phyloP scores from a whole-genome alignment of 371 early-diverging fungal genomes.

The Neoconidiobolus thromboides region DNA sequence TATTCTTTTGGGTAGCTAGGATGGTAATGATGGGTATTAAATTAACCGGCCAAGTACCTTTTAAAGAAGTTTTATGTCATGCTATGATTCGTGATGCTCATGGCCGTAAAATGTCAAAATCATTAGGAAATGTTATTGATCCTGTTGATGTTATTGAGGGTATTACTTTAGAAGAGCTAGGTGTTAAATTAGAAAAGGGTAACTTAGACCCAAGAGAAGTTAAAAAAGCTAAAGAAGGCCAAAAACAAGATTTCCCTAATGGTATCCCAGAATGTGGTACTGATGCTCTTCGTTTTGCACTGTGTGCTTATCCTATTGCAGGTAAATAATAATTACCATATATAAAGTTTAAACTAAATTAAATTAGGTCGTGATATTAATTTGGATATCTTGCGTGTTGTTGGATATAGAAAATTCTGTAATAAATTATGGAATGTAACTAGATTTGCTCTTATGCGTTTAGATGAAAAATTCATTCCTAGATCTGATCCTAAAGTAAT shows the following conservation, averaged over 20 bases:
- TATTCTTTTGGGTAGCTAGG: constrained; percentile 99
- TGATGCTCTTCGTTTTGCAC: constrained; percentile 96
- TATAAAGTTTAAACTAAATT: not conserved
- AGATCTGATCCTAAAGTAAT: constrained; percentile 20
- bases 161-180: constrained; percentile 53
- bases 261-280: constrained; percentile 99
- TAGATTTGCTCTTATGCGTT: constrained; percentile 79
- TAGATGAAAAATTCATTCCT: constrained; percentile 68
- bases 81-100: constrained; percentile 99
- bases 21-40: constrained; percentile 99
- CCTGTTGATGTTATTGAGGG: constrained; percentile 98
- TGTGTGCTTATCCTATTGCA: constrained; percentile 78
- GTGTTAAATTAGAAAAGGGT: constrained; percentile 55
- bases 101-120: constrained; percentile 99
- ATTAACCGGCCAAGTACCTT: constrained; percentile 88
- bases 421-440: constrained; percentile 99
- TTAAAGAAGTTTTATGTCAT: constrained; percentile 90
- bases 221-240: constrained; percentile 67
- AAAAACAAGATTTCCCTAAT: constrained; percentile 86
- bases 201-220: constrained; percentile 92
- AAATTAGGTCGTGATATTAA: constrained; percentile 81
- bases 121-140: constrained; percentile 98
- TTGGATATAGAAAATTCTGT: constrained; percentile 98
- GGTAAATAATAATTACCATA: not conserved
- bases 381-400: constrained; percentile 90